These are phyloP conservation scores for Acarospora socialis DNA, from an alignment of 2,329 filamentous ascomycete species.

Conservation along the genomic window DNA sequence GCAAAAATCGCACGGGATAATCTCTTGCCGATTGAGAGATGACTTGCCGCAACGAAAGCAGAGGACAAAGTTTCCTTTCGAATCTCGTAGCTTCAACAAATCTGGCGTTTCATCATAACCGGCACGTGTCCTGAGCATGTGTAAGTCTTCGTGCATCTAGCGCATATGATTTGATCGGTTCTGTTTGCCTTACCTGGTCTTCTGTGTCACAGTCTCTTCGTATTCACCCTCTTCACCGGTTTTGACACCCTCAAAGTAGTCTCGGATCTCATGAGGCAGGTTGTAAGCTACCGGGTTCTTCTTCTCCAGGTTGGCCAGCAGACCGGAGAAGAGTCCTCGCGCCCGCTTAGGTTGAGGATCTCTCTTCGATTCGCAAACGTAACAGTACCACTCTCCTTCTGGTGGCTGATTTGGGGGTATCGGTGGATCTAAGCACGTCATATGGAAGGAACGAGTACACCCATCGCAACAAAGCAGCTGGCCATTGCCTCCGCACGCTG, in stretches of 20 bases:
- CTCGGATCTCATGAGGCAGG: conserved; percentile 56
- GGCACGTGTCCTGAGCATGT: conserved; percentile 13
- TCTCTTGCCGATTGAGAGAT: conserved; percentile 49
- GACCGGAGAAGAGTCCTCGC: conserved; percentile 45
- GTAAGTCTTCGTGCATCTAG: too few relatives aligned
- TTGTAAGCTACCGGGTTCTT: conserved; percentile 59
- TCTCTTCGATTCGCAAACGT: conserved; percentile 41
- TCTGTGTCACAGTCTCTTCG: conserved; percentile 38
- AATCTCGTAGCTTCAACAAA: conserved; percentile 53
- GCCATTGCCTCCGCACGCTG: conserved; percentile 69
- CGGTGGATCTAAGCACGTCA: conserved; percentile 73
- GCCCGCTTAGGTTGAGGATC: conserved; percentile 30
- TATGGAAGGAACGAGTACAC: conserved; percentile 81
- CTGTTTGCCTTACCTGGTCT: background rate
- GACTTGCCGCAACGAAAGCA: conserved; percentile 63
- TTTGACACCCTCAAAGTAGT: conserved; percentile 65
- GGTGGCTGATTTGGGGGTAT: conserved; percentile 48
- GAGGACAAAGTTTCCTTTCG: conserved; percentile 59
- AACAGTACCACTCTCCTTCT: conserved; percentile 71
- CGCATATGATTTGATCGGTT: too few relatives aligned
- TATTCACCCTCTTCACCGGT: conserved; percentile 69
- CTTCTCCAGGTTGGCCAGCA: conserved; percentile 51
- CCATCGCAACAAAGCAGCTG: conserved; percentile 87
- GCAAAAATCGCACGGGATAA: conserved; percentile 79
- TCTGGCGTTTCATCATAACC: conserved; percentile 49